Evolutionary conservation across 2,329 filamentous ascomycete species (phyloP), one percentile per base, ranked within the genome.

Genomic region (Dactylellina sp.): DNA sequence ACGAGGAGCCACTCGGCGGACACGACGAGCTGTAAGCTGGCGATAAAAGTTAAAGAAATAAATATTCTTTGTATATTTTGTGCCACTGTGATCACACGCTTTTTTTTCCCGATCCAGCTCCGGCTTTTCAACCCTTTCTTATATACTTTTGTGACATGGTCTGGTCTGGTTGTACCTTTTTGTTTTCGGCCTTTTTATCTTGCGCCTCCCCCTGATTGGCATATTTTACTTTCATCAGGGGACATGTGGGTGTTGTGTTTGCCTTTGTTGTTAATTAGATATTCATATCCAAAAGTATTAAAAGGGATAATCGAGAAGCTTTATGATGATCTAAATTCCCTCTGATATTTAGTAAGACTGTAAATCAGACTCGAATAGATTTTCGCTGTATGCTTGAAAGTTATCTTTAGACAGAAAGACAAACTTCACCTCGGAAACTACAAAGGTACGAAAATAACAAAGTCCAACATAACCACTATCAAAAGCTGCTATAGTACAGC

Each of bases 21-120:
- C 91, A 93, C 83, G 91, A 93, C 80, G 91, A 94, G 86, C 84
- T 93, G 85, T 94, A 91, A 89, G 80, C 50, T 39, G 12, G 16
- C 4, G 20, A n/a, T 18, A 4, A 25, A 39, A 40, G 20, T 37
- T 47, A 35, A 40, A 46, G 42, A 53, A 52, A 32, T 56, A 52
- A 46, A 42, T 66, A 61, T 74, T 64, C 59, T 59, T 64, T 66
- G 70, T 74, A 66, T 74, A 74, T 66, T 74, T 49, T 39, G 37
- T 40, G 37, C 28, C 28, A 32, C 28, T 32, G n/a, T 40, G 28
- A 49, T 18, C 44, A 50, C 32, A n/a, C 3, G 18, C 46, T 53
- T 68, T 53, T 60, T 47, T 28, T 18, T 63, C 44, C 35, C 35
- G 37, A 50, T 55, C 49, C 28, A 22, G 9, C 22, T 20, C 49